Evolutionary conservation across 2,329 filamentous ascomycete species (phyloP).

Genomic region (Amauroascus verrucosus): DNA sequence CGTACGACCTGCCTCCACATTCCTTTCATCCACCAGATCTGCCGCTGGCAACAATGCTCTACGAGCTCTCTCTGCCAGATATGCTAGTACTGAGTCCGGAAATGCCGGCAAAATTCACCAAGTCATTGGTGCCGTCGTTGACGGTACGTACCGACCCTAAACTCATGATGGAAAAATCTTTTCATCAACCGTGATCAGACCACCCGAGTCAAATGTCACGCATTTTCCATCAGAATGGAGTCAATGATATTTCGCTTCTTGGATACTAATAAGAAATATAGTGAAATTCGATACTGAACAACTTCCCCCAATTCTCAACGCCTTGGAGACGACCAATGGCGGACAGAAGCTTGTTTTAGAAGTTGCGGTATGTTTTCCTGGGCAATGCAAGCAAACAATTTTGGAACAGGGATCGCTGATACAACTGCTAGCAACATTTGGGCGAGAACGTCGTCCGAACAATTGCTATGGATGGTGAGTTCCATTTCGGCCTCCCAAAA

Average conservation of each 20-base stretch:
- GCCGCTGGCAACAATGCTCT: conserved; percentile 48
- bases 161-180: conserved; percentile 31
- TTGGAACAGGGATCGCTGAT: conserved; percentile 1
- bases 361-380: conserved; percentile 64
- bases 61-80: conserved; percentile 51
- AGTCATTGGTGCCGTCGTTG: conserved; percentile 98
- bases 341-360: conserved; percentile 92
- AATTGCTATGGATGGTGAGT: conserved; percentile 99
- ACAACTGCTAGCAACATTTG: conserved; percentile 79
- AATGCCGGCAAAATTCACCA: conserved; percentile 57
- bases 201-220: neutral
- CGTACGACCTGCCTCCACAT: conserved; percentile 45
- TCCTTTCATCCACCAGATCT: conserved; percentile 44
- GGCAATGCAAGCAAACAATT: neutral
- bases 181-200: conserved; percentile 18
- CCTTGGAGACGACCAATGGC: conserved; percentile 81
- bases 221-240: neutral
- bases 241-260: conserved; percentile 3
- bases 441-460: conserved; percentile 98
- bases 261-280: conserved; percentile 37
- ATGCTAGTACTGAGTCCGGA: conserved; percentile 49
- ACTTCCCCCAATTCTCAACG: conserved; percentile 95
- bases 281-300: conserved; percentile 95
- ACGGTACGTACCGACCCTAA: conserved; percentile 57
- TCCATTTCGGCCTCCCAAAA: neutral